phyloP scores from a whole-genome alignment of 2,329 filamentous ascomycete species.

The Trichocomaceae sp. region DNA sequence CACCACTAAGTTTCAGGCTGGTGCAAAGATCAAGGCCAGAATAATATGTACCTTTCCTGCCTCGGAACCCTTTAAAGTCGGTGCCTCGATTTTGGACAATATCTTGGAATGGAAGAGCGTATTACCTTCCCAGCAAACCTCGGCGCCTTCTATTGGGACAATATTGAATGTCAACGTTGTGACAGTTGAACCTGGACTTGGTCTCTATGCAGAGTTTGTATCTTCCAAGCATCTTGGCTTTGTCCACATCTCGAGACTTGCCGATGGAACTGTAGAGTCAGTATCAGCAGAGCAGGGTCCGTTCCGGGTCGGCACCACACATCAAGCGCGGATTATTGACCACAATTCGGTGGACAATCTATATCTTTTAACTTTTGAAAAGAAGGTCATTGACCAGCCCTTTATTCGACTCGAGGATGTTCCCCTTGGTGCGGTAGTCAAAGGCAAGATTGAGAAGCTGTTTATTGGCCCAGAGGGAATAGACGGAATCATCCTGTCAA shows the following conservation, averaged over 20 bases:
- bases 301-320: constrained; percentile 69
- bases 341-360: constrained; percentile 84
- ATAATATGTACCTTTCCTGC: constrained; percentile 82
- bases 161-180: constrained; percentile 70
- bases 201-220: constrained; percentile 70
- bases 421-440: constrained; percentile 69
- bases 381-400: constrained; percentile 73
- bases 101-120: constrained; percentile 55
- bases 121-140: constrained; percentile 23
- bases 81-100: constrained; percentile 83
- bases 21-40: constrained; percentile 75
- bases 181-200: constrained; percentile 71
- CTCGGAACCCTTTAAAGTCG: constrained; percentile 72
- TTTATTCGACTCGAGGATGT: constrained; percentile 92
- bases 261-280: constrained; percentile 81
- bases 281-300: constrained; percentile 70
- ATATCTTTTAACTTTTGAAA: constrained; percentile 78
- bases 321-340: constrained; percentile 74
- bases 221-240: constrained; percentile 66
- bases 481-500: constrained; percentile 70
- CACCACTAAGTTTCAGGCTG: constrained; percentile 71
- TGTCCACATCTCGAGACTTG: constrained; percentile 87
- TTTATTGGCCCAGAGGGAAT: constrained; percentile 72
- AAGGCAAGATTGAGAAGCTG: constrained; percentile 77
- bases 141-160: constrained; percentile 52